phyloP scores from a whole-genome alignment of 352 stramenopile species.

The Thraustotheca clavata region DNA sequence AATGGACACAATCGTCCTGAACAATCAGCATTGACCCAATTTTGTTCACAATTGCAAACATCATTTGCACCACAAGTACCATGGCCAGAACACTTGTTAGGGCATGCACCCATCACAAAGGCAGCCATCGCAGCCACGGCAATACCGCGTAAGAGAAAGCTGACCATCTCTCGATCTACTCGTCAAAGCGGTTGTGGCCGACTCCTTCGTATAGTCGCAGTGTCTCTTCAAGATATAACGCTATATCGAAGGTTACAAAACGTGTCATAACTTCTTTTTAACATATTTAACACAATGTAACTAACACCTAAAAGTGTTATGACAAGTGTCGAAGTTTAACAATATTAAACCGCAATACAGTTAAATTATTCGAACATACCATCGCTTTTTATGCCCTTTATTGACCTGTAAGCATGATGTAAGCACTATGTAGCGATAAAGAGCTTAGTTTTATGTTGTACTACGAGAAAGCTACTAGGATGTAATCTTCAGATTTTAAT shows the following conservation, averaged over 20 bases:
- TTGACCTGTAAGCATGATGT: too few species aligned
- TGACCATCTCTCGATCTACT: not conserved
- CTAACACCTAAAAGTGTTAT: too few species aligned
- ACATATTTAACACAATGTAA: too few species aligned
- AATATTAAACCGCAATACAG: too few species aligned
- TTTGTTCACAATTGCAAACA: conserved; percentile 75
- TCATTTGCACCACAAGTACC: conserved; percentile 69
- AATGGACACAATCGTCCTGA: conserved; percentile 40
- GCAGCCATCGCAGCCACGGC: not conserved
- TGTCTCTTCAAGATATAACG: not conserved
- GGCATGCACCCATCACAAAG: conserved; percentile 25
- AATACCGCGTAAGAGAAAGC: not conserved
- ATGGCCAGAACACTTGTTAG: conserved; percentile 87
- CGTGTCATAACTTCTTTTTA: too few species aligned
- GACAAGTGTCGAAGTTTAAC: too few species aligned
- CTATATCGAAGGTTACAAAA: not conserved
- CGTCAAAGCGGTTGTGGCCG: too few species aligned
- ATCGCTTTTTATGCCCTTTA: too few species aligned
- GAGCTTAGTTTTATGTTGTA: not conserved
- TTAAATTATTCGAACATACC: too few species aligned
- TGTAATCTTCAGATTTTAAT: not conserved
- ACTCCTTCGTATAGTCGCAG: too few species aligned
- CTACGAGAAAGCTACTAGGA: not conserved
- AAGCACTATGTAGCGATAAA: not conserved
- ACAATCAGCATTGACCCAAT: conserved; percentile 58